phyloP scores from a whole-genome alignment of 106 monocot genomes.

The Phalaenopsis equestris region DNA sequence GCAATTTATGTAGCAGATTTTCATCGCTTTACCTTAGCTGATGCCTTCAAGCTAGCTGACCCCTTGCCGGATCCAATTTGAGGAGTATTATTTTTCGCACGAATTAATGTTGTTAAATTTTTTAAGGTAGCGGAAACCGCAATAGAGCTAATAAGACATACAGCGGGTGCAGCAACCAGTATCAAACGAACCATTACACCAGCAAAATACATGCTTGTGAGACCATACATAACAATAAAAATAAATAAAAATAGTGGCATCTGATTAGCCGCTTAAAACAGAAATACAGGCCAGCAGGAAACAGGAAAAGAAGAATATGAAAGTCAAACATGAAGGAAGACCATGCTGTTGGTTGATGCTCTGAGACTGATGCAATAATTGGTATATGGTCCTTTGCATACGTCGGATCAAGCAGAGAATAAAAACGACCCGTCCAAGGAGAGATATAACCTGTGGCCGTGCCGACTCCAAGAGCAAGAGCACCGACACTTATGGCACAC shows the following conservation, averaged over 20 bases:
- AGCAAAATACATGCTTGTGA: slow-evolving; percentile 86
- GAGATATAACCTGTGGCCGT: slow-evolving; percentile 78
- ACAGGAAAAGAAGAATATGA: slow-evolving; percentile 72
- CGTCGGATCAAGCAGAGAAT: slow-evolving; percentile 78
- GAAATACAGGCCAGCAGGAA: slow-evolving; percentile 73
- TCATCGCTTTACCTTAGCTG: slow-evolving; percentile 43
- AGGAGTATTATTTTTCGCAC: slow-evolving; percentile 33
- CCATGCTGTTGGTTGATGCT: slow-evolving; percentile 86
- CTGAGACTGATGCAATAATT: slow-evolving; percentile 76
- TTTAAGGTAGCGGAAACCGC: slow-evolving; percentile 65
- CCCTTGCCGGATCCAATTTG: slow-evolving; percentile 31
- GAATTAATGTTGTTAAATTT: slow-evolving; percentile 48
- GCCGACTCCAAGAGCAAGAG: slow-evolving; percentile 62
- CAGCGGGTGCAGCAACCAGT: slow-evolving; percentile 72
- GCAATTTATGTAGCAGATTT: background rate
- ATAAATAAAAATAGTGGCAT: slow-evolving; percentile 73
- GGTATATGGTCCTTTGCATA: slow-evolving; percentile 86
- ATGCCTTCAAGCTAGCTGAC: slow-evolving; percentile 44
- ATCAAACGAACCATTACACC: slow-evolving; percentile 88
- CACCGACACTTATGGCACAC: slow-evolving; percentile 44
- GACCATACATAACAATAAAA: slow-evolving; percentile 79
- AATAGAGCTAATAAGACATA: slow-evolving; percentile 65
- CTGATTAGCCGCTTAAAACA: slow-evolving; percentile 71
- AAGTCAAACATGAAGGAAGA: slow-evolving; percentile 87
- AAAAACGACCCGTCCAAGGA: slow-evolving; percentile 79